Evolutionary conservation across 2,329 filamentous ascomycete genomes (phyloP), one percentile per base, ranked within the genome.

Genomic region (Hypoxylon sp.): DNA sequence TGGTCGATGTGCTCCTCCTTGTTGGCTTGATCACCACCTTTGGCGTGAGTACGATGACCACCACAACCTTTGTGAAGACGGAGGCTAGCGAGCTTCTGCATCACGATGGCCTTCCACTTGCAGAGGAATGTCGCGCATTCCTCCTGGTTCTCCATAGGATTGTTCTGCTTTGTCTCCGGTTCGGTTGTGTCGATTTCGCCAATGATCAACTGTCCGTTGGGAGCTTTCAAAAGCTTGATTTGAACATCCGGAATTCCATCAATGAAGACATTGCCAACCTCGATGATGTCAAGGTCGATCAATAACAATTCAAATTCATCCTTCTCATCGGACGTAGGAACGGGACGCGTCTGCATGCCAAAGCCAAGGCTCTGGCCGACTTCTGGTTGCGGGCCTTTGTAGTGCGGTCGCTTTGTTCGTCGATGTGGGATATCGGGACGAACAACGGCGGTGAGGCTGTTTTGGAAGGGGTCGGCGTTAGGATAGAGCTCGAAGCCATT

Each of bases 401-500:
- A 71, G 53, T 77, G 77, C 23, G 79, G 76, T 36, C 70, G 73
- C 61, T 65, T 65, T 25, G 30, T 52, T 34, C 58, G 56, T 72
- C 73, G 63, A 73, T 76, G 56, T 48, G 64, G 56, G 66, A 75
- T 65, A 45, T 82, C 80, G 43, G 82, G 78, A 34, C 83, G 73
- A 60, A 88, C 82, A 11, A 79, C 72, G 10, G 86, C 86, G 5
- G 76, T 79, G 38, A 89, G 79, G 7, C 78, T 77, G 51, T 79
- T 77, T 69, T 75, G 76, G 75, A 82, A 80, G 1, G 83, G 81
- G 74, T 86, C 80, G 69, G 86, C 77, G 56, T 82, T 78, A 14
- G 87, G 86, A 71, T 89, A 91, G 17, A 91, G 80, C 72, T 88
- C 85, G 66, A 86, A 84, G 63, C 84, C 87, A 77, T 91, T 91